Percentiles rank a stretch among this genome's conserved stretches.
Evolutionary conservation across 495 filamentous ascomycete species (phyloP).

Genomic region (Xylaria intraflava): DNA sequence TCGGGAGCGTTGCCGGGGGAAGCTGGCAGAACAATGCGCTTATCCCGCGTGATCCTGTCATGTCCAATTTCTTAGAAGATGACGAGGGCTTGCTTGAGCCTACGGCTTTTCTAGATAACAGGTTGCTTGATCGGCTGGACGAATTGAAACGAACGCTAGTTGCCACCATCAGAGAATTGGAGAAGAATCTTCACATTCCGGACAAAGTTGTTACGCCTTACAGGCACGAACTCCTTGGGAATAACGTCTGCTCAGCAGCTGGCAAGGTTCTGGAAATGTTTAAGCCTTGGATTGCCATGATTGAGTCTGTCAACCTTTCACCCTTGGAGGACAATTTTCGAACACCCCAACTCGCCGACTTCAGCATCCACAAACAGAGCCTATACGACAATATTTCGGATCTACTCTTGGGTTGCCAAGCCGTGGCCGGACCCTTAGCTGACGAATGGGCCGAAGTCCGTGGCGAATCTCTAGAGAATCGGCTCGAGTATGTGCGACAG

Average conservation of each 20-base stretch:
- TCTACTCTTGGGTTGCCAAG: conserved; percentile 77
- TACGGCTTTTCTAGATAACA: conserved; percentile 61
- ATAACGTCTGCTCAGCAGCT: conserved; percentile 65
- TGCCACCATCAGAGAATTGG: conserved; percentile 72
- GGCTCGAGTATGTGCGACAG: conserved; percentile 67
- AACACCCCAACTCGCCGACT: conserved; percentile 81
- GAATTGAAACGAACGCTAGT: conserved; percentile 74
- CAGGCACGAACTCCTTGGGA: conserved; percentile 65
- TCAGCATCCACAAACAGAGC: conserved; percentile 81
- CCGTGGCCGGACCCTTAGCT: conserved; percentile 76
- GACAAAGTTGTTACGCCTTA: conserved; percentile 69
- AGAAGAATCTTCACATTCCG: conserved; percentile 69
- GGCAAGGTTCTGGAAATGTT: conserved; percentile 77
- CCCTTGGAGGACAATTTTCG: conserved; percentile 66
- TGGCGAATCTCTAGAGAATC: conserved; percentile 87
- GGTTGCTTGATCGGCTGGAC: conserved; percentile 74
- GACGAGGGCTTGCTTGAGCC: conserved; percentile 75
- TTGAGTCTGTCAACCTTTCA: conserved; percentile 83
- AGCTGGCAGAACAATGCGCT: conserved; percentile 93
- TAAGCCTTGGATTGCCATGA: conserved; percentile 75
- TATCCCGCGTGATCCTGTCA: conserved; percentile 56
- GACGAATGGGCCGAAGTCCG: conserved; percentile 93
- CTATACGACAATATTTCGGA: conserved; percentile 90
- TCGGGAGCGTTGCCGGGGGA: conserved; percentile 71
- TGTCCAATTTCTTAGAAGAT: conserved; percentile 76